These are phyloP conservation scores for Fusarium coffeatum DNA, from an alignment of 2,329 filamentous ascomycete genomes.

Conservation along the genomic window DNA sequence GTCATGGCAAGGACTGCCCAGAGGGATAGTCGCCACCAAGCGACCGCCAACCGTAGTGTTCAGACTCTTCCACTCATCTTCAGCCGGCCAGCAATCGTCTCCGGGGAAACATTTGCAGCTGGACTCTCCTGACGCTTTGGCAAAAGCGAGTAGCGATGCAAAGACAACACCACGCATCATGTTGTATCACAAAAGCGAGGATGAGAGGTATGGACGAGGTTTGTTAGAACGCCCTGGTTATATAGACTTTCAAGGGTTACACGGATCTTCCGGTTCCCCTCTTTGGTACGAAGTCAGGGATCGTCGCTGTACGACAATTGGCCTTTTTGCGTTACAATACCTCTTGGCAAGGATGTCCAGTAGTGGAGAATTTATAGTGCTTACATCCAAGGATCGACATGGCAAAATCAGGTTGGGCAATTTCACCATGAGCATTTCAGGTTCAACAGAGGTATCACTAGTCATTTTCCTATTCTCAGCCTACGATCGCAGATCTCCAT, in stretches of 20 bases:
- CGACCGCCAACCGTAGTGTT: slow-evolving; percentile 63
- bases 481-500: neutral
- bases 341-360: neutral
- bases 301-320: neutral
- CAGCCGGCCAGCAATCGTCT: slow-evolving; percentile 64
- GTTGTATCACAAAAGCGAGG: rapidly evolving
- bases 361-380: neutral
- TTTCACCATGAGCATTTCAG: neutral
- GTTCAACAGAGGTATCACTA: too few species aligned
- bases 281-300: neutral
- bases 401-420: too few species aligned
- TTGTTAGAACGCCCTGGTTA: neutral
- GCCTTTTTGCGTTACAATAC: neutral
- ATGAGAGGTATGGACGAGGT: rapidly evolving
- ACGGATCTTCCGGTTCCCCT: neutral
- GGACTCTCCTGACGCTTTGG: neutral
- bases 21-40: slow-evolving; percentile 62
- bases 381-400: neutral
- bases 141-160: neutral
- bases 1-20: slow-evolving; percentile 63
- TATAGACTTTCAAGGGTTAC: neutral
- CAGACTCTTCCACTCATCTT: slow-evolving; percentile 57
- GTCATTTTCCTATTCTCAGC: neutral
- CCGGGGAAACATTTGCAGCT: slow-evolving; percentile 51
- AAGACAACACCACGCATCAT: neutral